Base-by-base conservation (phyloP, 257 asterid species). In the Buddleja alternifolia region DNA sequence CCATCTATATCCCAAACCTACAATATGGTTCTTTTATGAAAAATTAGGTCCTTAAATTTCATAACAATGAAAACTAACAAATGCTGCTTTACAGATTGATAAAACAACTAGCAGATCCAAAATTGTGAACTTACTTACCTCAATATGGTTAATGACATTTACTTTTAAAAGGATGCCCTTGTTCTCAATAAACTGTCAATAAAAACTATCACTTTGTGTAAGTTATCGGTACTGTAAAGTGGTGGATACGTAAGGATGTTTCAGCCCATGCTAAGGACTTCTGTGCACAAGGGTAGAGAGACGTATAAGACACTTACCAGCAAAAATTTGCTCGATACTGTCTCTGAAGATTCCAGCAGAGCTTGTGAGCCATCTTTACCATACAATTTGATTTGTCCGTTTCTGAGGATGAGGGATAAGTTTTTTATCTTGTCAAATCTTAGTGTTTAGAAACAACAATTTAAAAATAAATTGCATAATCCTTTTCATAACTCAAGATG, bases 1-100 rank as follows among this genome's bases (percentile, higher is more conserved):
- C 67, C 83, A 50, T 85, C 92, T 32, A 88, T 45, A 82, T 93
- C 95, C 98, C 98, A 93, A 1, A 85, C 96, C 98, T 93, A 72
- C 67, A 73, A 71, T 19, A 80, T 29, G 66, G 65, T 63, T 60
- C 53, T 54, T 65, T 8, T 7, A 34, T 46, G 23, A 46, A 69
- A 1, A 45, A 67, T 65, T 60, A 67, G 74, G 14, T 46, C 50
- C 48, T 51, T 7, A 17, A 69, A 41, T 34, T 17, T 63, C 61
- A 34, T 61, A 23, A 60, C 15, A 52, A 10, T 17, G 32, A 39
- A 25, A 58, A 46, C 12, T 21, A 46, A 58, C 34, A 0, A 36
- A 42, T 24, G 39, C 4, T 20, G 25, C 16, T 40, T 19, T 29
- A 65, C 7, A 32, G 14, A 70, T 3, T 5, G 48, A 32, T 16